phyloP scores from a whole-genome alignment of 2,329 filamentous ascomycete genomes.

The Colletotrichum orchidophilum region DNA sequence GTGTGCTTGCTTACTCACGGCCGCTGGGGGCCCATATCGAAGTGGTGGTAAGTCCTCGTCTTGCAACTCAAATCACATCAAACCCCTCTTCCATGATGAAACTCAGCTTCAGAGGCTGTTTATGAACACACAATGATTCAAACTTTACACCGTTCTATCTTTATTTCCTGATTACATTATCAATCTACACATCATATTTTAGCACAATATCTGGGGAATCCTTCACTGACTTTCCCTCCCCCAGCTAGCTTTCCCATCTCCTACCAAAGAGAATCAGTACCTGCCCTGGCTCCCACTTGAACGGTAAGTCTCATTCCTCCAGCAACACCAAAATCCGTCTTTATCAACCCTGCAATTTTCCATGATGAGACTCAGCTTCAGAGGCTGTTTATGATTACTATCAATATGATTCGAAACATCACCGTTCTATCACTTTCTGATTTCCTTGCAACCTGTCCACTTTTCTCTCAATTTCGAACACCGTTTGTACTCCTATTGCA shows the following conservation, averaged over 20 bases:
- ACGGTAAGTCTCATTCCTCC: no score
- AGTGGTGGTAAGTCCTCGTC: background rate
- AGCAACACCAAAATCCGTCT: no score
- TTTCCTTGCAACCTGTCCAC: background rate
- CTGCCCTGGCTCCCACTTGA: no score
- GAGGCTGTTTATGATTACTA: slow-evolving; percentile 59
- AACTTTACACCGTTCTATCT: slow-evolving; percentile 46
- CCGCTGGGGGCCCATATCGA: no score
- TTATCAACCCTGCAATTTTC: no score
- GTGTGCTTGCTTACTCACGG: no score
- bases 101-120: slow-evolving; percentile 56
- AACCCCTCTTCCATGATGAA: slow-evolving; percentile 46
- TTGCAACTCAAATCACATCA: background rate
- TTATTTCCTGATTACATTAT: slow-evolving; percentile 33
- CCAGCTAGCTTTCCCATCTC: no score
- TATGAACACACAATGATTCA: slow-evolving; percentile 53
- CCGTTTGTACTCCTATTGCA: background rate
- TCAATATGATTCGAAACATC: slow-evolving; percentile 48
- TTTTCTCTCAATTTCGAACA: background rate
- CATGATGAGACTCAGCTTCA: slow-evolving; percentile 53
- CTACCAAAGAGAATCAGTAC: no score
- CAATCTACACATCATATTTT: no score
- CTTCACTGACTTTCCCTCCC: no score
- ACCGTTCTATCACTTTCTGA: slow-evolving; percentile 42
- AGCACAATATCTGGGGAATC: no score